Evolutionary conservation across 345 rosid genomes (phyloP), one percentile per base, ranked within the genome.

Genomic region (Pseudoturritis turrita): DNA sequence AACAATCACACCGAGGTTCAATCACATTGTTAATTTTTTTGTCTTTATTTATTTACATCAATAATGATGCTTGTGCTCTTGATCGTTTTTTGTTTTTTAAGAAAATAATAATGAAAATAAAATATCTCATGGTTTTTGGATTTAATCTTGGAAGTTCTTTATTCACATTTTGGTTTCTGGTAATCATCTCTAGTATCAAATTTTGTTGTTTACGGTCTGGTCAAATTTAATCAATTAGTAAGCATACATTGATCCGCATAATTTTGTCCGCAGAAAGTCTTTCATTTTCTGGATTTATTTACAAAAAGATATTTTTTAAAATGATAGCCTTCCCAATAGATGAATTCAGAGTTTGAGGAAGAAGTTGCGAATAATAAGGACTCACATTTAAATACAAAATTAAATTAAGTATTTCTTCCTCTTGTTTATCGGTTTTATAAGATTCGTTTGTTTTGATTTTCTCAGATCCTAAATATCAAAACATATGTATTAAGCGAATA

Each of bases 1-100:
- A 53, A 62, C 43, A 75, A 37, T 67, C 70, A 59, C 58, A 62
- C 70, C 15, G 70, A 68, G 46, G 44, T 62, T 44, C 79, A 75
- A 3, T 75, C 65, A 18, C 79, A 68, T 68, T 75, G 79, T 52
- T 75, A 52, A 74, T 19, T 57, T 8, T 36, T 46, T 18, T 53
- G 10, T 54, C 12, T 8, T 40, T 2, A 11, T 41, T 15, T 10
- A 33, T 19, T 64, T 1, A 47, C 26, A 45, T 45, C 36, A 45
- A 1, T 13, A 9, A 29, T 18, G 54, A 19, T 62, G 50, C 17
- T 56, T 40, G 59, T 36, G 15, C 21, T 50, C 33, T 64, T 73
- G 29, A 28, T 45, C 12, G 2, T 22, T 62, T 61, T 13, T 7
- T 15, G 17, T 52, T 51, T 51, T 0, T 3, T 63, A 46, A 19